Percentiles rank a stretch among this genome's conserved stretches.
These are phyloP conservation scores for Flaveria ramosissima DNA, from an alignment of 129 eudicot genomes.

Conservation along the genomic window DNA sequence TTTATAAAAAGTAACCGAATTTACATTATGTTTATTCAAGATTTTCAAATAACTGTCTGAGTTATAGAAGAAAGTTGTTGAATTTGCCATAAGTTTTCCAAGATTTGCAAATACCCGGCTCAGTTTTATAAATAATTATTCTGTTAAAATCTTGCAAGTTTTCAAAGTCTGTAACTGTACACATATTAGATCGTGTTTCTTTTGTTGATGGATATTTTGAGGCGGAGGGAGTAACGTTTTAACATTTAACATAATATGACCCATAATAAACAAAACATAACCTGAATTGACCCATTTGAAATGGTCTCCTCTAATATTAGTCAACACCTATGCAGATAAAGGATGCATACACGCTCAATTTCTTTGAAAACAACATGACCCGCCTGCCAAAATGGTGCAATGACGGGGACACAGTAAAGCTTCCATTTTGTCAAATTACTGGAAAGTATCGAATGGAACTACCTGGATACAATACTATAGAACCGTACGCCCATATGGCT, in stretches of 20 bases:
- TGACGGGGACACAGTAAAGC: slow-evolving; percentile 67
- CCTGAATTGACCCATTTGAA: slow-evolving; percentile 1
- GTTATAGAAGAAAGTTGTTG: background rate
- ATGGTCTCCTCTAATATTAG: background rate
- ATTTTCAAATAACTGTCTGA: slow-evolving; percentile 10
- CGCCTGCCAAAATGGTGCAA: slow-evolving; percentile 97
- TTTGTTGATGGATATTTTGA: too few relatives aligned
- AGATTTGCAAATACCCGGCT: background rate
- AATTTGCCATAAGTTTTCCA: background rate
- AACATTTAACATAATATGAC: background rate
- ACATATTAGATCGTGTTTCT: too few relatives aligned
- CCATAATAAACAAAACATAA: background rate
- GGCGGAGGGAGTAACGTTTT: background rate
- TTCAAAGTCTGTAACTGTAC: too few relatives aligned
- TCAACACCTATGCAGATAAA: slow-evolving; percentile 63
- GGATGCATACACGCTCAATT: slow-evolving; percentile 87
- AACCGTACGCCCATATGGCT: slow-evolving; percentile 87
- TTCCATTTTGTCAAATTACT: slow-evolving; percentile 80
- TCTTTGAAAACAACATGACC: slow-evolving; percentile 76
- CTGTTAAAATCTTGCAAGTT: background rate
- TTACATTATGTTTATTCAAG: slow-evolving; percentile 57
- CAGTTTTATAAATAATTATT: background rate
- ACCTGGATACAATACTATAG: slow-evolving; percentile 81
- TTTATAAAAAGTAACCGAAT: slow-evolving; percentile 65
- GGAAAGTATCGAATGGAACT: slow-evolving; percentile 94